Conservation (phyloP, 2,329 filamentous ascomycete genomes). For the Capronia americana region DNA sequence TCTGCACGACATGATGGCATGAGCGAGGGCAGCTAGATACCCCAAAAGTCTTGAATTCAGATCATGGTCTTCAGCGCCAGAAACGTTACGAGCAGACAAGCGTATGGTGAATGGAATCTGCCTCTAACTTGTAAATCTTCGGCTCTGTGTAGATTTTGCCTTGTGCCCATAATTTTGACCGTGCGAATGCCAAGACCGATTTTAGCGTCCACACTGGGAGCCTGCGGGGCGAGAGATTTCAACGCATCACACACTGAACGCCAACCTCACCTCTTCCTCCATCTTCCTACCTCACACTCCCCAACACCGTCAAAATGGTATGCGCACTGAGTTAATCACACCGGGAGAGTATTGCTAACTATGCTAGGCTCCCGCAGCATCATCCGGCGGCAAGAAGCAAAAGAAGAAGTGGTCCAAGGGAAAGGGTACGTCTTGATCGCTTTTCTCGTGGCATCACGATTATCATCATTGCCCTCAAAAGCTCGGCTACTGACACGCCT, state of each 20-base stretch:
- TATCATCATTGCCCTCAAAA: not conserved
- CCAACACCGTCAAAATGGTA: slow-evolving; percentile 35
- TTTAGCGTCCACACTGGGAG: slow-evolving; percentile 11
- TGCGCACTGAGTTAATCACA: slow-evolving; percentile 6
- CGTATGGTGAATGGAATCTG: not conserved
- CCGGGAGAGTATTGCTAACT: slow-evolving; percentile 17
- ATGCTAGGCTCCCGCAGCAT: slow-evolving; percentile 54
- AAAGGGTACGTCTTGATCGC: slow-evolving; percentile 54
- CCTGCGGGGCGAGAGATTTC: slow-evolving; percentile 16
- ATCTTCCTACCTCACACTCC: slow-evolving; percentile 22
- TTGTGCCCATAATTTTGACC: not conserved
- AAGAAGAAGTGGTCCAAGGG: slow-evolving; percentile 66
- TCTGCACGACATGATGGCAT: slow-evolving; percentile 28
- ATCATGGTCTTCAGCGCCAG: slow-evolving; percentile 1
- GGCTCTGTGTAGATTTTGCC: not conserved
- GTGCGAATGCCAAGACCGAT: slow-evolving; percentile 15
- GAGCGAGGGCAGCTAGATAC: slow-evolving; percentile 34
- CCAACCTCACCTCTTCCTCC: slow-evolving; percentile 23
- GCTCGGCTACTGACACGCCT: slow-evolving; percentile 7
- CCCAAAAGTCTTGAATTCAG: slow-evolving; percentile 31
- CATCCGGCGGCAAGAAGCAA: slow-evolving; percentile 58
- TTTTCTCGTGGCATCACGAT: slow-evolving; percentile 2
- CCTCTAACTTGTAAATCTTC: not conserved
- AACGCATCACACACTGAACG: slow-evolving; percentile 1
- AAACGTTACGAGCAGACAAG: not conserved